Evolutionary conservation across 257 asterid species (phyloP).

Genomic region (Penstemon davidsonii): DNA sequence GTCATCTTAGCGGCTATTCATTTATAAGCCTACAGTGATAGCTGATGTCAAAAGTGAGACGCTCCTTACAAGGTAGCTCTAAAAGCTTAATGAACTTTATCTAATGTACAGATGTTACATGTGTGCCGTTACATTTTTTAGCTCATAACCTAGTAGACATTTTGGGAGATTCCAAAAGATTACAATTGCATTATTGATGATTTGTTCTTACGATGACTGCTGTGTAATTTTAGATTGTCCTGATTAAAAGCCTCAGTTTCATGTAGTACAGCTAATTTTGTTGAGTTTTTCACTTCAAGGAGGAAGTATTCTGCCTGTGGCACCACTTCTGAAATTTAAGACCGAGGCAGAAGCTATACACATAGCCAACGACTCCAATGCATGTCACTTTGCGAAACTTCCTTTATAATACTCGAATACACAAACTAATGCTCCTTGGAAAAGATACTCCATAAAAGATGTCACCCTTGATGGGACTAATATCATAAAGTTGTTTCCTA

Average conservation of each 20-base stretch:
- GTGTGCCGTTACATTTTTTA: not conserved
- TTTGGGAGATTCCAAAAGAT: not conserved
- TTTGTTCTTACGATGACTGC: not conserved
- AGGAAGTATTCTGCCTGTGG: conserved; percentile 97
- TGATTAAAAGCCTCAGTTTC: not conserved
- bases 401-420: not conserved
- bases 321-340: conserved; percentile 91
- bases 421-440: conserved; percentile 10
- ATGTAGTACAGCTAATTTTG: conserved; percentile 3
- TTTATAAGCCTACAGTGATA: conserved; percentile 90
- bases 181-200: no score
- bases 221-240: conserved; percentile 9
- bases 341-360: conserved; percentile 91
- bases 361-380: conserved; percentile 87
- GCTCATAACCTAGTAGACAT: conserved; percentile 11
- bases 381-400: conserved; percentile 48
- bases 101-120: not conserved
- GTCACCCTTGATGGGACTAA: not conserved
- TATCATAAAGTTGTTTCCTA: not conserved
- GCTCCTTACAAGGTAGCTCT: conserved; percentile 69
- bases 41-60: conserved; percentile 78
- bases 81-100: conserved; percentile 20
- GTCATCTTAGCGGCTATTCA: no score
- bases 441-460: no score
- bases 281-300: conserved; percentile 41